Percentiles rank a stretch among this genome's conserved stretches.
phyloP scores from a whole-genome alignment of 441 rosid species.

The Isatis lusitanica region DNA sequence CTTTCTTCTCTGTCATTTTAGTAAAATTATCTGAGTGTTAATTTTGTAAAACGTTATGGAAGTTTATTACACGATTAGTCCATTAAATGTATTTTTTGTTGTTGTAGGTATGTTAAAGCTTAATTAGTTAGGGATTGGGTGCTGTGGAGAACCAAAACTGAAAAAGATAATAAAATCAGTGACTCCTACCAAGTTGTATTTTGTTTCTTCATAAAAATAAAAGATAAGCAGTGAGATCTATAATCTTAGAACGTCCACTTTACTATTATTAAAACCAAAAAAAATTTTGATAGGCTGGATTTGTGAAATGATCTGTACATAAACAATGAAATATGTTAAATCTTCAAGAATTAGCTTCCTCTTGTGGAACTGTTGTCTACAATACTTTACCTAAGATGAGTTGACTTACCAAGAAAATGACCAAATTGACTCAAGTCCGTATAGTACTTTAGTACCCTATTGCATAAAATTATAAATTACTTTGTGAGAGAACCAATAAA shows the following conservation, averaged over 20 bases:
- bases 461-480: slow-evolving; percentile 1
- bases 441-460: slow-evolving; percentile 27
- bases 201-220: not conserved
- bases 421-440: slow-evolving; percentile 19
- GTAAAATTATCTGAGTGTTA: not conserved
- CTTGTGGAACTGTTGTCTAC: not conserved
- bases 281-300: not conserved
- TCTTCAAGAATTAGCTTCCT: not conserved
- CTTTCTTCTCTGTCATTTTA: not conserved
- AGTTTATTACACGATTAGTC: slow-evolving; percentile 3
- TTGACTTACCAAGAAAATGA: slow-evolving; percentile 26
- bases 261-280: not conserved
- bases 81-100: not conserved
- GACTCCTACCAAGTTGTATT: not conserved
- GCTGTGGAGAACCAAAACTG: not conserved
- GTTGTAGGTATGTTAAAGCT: not conserved
- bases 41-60: slow-evolving; percentile 2
- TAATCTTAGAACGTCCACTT: not conserved
- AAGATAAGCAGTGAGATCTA: not conserved
- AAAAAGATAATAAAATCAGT: not conserved
- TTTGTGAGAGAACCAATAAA: not conserved
- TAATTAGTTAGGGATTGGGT: slow-evolving; percentile 2
- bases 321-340: not conserved
- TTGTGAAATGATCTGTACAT: slow-evolving; percentile 3
- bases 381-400: not conserved